These are phyloP conservation scores for Colletotrichum sp. DNA, from an alignment of 2,329 filamentous ascomycete species.

Conservation along the genomic window DNA sequence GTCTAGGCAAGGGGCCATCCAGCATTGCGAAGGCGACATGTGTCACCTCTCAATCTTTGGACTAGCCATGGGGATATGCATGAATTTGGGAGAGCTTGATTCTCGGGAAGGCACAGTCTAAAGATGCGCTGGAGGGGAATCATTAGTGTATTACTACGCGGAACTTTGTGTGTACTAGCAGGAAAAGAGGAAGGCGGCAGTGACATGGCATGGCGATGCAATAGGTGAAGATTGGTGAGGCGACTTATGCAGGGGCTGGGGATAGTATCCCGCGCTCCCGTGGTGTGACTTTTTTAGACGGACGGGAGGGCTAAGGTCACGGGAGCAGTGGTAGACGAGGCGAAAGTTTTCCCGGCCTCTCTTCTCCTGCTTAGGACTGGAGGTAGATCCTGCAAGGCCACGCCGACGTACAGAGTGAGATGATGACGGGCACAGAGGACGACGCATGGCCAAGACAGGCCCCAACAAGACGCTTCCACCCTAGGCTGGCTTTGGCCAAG, in stretches of 20 bases:
- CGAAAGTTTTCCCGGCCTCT: background rate
- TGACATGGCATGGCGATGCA: background rate
- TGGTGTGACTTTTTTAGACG: background rate
- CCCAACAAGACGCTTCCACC: background rate
- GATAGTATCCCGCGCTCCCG: background rate
- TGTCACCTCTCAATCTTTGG: background rate
- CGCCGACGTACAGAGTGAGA: background rate
- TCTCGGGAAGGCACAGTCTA: background rate
- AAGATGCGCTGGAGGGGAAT: background rate
- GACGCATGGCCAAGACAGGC: background rate
- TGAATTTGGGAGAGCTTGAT: background rate
- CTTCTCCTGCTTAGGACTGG: background rate
- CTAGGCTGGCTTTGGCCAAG: background rate
- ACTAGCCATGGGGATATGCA: background rate
- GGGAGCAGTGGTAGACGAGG: background rate
- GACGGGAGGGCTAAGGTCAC: background rate
- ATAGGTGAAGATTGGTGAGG: background rate
- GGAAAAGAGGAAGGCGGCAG: background rate
- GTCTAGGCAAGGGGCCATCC: constrained; percentile 3
- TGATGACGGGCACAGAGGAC: background rate
- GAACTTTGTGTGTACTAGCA: background rate
- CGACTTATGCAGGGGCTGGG: constrained; percentile 8
- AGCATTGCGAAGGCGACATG: background rate
- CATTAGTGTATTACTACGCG: background rate
- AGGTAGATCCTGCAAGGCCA: background rate